Percentiles rank a stretch among this genome's conserved stretches.
Evolutionary conservation across 2,329 filamentous ascomycete species (phyloP).

Genomic region (Aureobasidium uvarum): DNA sequence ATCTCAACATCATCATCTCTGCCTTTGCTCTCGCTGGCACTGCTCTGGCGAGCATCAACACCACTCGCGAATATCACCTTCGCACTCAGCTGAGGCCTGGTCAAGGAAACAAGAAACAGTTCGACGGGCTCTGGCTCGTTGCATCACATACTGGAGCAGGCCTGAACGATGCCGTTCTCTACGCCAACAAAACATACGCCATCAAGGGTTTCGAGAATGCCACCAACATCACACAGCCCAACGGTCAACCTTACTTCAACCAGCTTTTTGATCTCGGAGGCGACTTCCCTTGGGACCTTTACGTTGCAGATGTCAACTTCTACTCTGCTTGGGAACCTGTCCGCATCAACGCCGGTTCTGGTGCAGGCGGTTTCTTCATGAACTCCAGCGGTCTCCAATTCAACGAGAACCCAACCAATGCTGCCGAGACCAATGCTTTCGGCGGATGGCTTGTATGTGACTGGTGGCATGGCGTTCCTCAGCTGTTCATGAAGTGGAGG

Average conservation of each 20-base stretch:
- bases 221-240: constrained; percentile 32
- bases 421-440: background rate
- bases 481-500: constrained; percentile 37
- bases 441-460: constrained; percentile 34
- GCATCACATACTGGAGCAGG: constrained; percentile 31
- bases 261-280: constrained; percentile 38
- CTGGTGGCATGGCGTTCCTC: constrained; percentile 38
- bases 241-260: constrained; percentile 31
- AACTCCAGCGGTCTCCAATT: constrained; percentile 39
- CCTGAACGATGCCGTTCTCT: constrained; percentile 35
- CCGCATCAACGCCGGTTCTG: constrained; percentile 34
- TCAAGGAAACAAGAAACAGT: constrained; percentile 31
- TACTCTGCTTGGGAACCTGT: constrained; percentile 39
- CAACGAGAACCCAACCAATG: constrained; percentile 26
- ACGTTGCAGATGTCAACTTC: constrained; percentile 31
- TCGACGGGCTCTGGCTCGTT: constrained; percentile 36
- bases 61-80: constrained; percentile 35
- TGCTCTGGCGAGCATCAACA: constrained; percentile 32
- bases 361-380: constrained; percentile 35
- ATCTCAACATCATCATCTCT: constrained; percentile 15
- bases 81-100: constrained; percentile 33
- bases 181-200: constrained; percentile 27
- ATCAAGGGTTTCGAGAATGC: constrained; percentile 34
- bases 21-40: constrained; percentile 30
- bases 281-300: constrained; percentile 32